Evolutionary conservation across 2,329 filamentous ascomycete genomes (phyloP), one percentile per base, ranked within the genome.

Genomic region (Aspergillus hiratsukae): DNA sequence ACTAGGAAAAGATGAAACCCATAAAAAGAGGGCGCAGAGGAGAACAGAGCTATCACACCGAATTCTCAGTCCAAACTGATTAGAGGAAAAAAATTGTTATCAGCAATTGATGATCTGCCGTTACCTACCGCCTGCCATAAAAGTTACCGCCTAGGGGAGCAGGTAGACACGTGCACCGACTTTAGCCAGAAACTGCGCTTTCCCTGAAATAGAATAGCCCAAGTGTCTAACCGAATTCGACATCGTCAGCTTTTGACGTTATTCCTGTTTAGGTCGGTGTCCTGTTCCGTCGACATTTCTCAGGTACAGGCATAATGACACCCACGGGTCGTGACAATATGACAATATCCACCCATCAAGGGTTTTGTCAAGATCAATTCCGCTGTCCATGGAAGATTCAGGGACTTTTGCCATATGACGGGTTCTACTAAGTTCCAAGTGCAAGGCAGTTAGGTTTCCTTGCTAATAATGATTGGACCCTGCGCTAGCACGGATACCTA

Each of bases 61-160:
- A 27, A 23, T 46, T 23, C 21, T 27, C n/a, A 46, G 4, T 23
- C 21, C 14, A 2, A 17, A 46, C 43, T 46, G 43, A 46, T 46
- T 46, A 46, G 56, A 48, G 51, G 53, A 61, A 67, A 68, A 69
- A 68, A 62, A 69, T 68, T 64, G 67, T 67, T 58, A 66, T 67
- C 50, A 49, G 46, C 43, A 46, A 49, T 6, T 17, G 45, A n/a
- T 14, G 19, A 59, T 69, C 55, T 73, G 71, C 67, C 62, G 3
- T 1, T 0, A 0, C 0, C 21, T 52, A 66, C 61, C 60, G 61
- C 61, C 48, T 61, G 40, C 52, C 17, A 10, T 11, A 54, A 49
- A 7, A 4, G 55, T 37, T 54, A 67, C 65, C 66, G 64, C 66
- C 65, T 48, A 43, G 2, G 6, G 11, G 6, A 19, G 29, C 31